Evolutionary conservation across 2,329 filamentous ascomycete species (phyloP).

Genomic region (Fusarium kyushuense): DNA sequence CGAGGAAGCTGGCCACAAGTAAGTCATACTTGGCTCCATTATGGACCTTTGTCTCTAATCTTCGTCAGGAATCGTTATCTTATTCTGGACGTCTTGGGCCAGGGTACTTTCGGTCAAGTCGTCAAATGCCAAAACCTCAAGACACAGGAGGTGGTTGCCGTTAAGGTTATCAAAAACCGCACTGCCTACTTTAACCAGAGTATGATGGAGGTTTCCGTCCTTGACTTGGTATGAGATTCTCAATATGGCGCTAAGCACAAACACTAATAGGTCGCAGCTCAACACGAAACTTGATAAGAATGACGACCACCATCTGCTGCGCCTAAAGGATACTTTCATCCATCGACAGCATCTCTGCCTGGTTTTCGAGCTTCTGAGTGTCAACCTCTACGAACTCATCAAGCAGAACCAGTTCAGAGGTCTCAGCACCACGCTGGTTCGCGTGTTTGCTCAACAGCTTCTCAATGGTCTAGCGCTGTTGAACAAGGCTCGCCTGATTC

Average conservation of each 20-base stretch:
- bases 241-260: background rate
- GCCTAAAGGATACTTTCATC: constrained; percentile 97
- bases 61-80: constrained; percentile 85
- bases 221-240: constrained; percentile 79
- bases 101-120: constrained; percentile 98
- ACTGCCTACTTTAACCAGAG: constrained; percentile 99
- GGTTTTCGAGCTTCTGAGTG: constrained; percentile 95
- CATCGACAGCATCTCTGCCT: constrained; percentile 96
- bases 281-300: constrained; percentile 99
- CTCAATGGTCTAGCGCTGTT: constrained; percentile 91
- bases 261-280: constrained; percentile 67
- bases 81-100: constrained; percentile 95
- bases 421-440: constrained; percentile 93
- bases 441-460: constrained; percentile 96
- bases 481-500: constrained; percentile 96
- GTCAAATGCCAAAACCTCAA: constrained; percentile 99
- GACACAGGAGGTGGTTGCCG: constrained; percentile 97
- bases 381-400: constrained; percentile 98
- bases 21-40: constrained; percentile 50
- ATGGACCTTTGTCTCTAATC: constrained; percentile 20
- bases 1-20: constrained; percentile 98
- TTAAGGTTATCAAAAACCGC: constrained; percentile 99
- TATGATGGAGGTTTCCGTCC: constrained; percentile 99
- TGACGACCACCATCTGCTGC: constrained; percentile 94
- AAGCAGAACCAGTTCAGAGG: constrained; percentile 99